Evolutionary conservation across 768 basidiomycete species (phyloP).

Genomic region (Scleroderma citrinum): DNA sequence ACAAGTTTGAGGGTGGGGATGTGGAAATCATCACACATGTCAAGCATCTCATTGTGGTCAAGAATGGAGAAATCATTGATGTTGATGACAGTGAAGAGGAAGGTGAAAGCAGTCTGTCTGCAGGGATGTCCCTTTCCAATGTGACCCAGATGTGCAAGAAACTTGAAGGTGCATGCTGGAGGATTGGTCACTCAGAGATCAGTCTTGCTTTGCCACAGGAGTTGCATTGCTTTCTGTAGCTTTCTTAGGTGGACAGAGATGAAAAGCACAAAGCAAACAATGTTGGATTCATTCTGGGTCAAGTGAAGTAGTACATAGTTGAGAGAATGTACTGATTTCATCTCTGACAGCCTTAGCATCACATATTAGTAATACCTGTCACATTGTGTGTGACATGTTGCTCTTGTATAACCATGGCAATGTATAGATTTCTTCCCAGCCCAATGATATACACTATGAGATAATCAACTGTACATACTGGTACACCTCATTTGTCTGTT

Average conservation of each 20-base stretch:
- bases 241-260: not conserved
- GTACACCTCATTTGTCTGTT: too few species aligned
- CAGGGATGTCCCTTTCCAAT: not conserved
- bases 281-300: not conserved
- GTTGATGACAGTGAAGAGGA: not conserved
- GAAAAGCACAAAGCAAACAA: not conserved
- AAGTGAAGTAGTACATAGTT: too few species aligned
- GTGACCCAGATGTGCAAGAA: not conserved
- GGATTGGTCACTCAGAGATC: not conserved
- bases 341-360: not conserved
- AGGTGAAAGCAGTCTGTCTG: not conserved
- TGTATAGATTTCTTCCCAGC: too few species aligned
- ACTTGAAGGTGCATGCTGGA: not conserved
- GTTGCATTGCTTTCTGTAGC: not conserved
- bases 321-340: too few species aligned
- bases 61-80: too few species aligned
- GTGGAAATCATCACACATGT: not conserved
- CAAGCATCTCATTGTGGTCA: not conserved
- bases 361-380: not conserved
- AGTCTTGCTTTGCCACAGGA: not conserved
- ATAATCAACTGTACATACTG: too few species aligned
- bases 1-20: not conserved
- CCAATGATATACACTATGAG: too few species aligned
- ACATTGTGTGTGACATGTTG: not conserved
- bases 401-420: not conserved